A percentile compares a stretch with the other conserved stretches of the same genome.
Evolutionary conservation across 192 early-diverging fungal genomes (phyloP).

Genomic region (Helicostylum pulchrum): DNA sequence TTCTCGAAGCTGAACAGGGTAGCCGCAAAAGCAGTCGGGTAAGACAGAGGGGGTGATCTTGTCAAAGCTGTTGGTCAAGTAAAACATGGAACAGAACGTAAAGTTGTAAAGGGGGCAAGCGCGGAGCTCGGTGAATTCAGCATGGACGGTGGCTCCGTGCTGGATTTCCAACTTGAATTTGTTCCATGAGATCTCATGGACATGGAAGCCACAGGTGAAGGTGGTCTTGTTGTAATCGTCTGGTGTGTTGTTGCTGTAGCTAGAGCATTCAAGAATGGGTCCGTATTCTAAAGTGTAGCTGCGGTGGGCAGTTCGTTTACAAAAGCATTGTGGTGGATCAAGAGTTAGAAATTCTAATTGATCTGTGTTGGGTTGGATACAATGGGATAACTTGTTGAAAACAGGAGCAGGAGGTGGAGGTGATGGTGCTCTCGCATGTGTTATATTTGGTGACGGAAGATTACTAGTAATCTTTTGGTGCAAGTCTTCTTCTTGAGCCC

Average conservation of each 20-base stretch:
- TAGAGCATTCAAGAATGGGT: background rate
- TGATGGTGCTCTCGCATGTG: background rate
- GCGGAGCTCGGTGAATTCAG: background rate
- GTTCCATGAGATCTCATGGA: conserved; percentile 12
- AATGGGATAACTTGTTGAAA: no score
- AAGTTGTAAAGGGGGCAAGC: conserved; percentile 9
- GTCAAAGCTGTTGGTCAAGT: background rate
- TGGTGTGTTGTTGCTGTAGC: no score
- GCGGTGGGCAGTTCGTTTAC: background rate
- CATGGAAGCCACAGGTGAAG: conserved; percentile 17
- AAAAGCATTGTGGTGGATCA: background rate
- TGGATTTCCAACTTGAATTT: conserved; percentile 2
- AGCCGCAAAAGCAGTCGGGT: conserved; percentile 18
- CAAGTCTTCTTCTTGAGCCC: background rate
- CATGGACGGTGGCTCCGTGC: background rate
- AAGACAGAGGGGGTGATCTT: background rate
- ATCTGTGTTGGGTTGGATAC: background rate
- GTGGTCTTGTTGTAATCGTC: background rate
- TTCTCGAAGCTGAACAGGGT: background rate
- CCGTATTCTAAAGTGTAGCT: background rate
- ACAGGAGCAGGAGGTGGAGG: background rate
- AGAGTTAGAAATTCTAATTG: background rate
- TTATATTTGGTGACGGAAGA: background rate
- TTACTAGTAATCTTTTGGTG: background rate
- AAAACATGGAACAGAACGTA: conserved; percentile 15